These are phyloP conservation scores for Erucastrum elatum DNA, from an alignment of 345 rosid species.

Conservation along the genomic window DNA sequence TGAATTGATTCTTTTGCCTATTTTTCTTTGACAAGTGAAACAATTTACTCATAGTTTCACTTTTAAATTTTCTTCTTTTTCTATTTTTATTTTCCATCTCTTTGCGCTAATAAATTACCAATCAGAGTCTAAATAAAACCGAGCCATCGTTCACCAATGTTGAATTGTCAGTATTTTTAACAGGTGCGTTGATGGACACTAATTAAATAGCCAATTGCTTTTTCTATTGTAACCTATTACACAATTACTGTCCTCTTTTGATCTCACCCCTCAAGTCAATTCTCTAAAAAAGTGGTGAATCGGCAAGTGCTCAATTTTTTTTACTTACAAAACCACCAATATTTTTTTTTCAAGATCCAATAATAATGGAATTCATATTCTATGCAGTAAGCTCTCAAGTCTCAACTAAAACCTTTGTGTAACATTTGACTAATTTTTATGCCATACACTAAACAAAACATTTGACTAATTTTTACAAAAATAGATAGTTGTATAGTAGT, in stretches of 20 bases:
- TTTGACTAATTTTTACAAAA: not conserved
- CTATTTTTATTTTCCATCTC: no score
- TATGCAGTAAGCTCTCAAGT: not conserved
- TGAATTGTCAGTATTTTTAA: slow-evolving; percentile 3
- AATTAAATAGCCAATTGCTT: no score
- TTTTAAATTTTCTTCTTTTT: no score
- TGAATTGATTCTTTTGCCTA: no score
- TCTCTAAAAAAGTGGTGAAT: not conserved
- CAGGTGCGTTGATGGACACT: no score
- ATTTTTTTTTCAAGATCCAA: no score
- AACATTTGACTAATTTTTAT: not conserved
- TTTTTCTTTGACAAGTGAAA: no score
- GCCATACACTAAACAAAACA: no score
- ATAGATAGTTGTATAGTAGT: not conserved
- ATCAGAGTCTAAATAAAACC: not conserved
- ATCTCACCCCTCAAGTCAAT: not conserved
- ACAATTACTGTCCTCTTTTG: not conserved
- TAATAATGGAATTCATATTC: no score
- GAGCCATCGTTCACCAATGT: not conserved
- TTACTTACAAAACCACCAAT: not conserved
- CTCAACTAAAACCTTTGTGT: not conserved
- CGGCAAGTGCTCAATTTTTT: not conserved
- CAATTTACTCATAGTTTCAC: no score
- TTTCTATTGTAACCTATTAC: not conserved
- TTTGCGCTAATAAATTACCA: no score